Evolutionary conservation across 192 early-diverging fungal genomes (phyloP), one percentile per base, ranked within the genome.

Genomic region (Chytriomyces confervae): DNA sequence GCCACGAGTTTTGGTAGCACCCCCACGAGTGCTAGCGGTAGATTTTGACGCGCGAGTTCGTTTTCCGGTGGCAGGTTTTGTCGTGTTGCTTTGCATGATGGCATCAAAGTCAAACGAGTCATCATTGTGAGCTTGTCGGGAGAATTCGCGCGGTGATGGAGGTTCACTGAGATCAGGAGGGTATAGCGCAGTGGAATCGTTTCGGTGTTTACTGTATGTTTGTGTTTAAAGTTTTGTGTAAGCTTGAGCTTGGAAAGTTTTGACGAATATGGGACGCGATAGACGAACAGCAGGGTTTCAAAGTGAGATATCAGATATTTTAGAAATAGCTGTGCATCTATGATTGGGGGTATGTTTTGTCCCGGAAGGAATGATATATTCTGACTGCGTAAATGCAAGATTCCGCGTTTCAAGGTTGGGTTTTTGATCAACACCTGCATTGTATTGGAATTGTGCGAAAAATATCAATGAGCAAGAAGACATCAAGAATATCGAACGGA

Each of bases 351-450:
- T 20, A 29, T 24, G 47, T 36, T 23, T 23, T 13, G 50, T 20
- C 36, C 36, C 50, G 69, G 57, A 18, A 57, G 47, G 69, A 71
- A 8, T 13, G 13, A 29, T 18, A 62, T 46, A 45, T 62, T 63
- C n/a, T 13, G 8, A 20, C 61, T 7, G 36, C 46, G 20, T 20
- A 74, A 18, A 44, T 74, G 72, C n/a, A 74, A 43, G 10, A 63
- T 46, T 62, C 72, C 72, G 18, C 72, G 72, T 61, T 74, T 74
- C 9, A 74, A 16, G 23, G 20, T 50, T 27, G 69, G 27, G 49
- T 50, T 57, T 71, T 53, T 71, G 44, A 74, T n/a, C 7, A 45
- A 45, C 6, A 63, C 72, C 61, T 74, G 9, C 18, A 47, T 46
- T 3, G 67, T 1, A 47, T 46, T 3, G 67, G 24, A 48, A 27